phyloP scores from a whole-genome alignment of 1,139 yeast genomes.

The Kodamaea plutei region DNA sequence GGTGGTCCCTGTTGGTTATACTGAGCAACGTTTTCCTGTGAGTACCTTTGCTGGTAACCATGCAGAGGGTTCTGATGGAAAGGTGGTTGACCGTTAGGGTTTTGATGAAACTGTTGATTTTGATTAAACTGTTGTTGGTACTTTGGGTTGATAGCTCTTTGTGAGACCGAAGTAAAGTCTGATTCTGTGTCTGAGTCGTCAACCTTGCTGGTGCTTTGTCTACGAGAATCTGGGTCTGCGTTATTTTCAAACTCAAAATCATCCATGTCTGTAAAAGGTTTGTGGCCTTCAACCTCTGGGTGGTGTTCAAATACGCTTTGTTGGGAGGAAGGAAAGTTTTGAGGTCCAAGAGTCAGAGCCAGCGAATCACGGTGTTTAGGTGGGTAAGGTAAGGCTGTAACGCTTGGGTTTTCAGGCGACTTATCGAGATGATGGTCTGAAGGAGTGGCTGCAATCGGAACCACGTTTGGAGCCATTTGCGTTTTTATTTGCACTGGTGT shows the following conservation, averaged over 20 bases:
- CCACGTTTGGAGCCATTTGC: constrained; percentile 30
- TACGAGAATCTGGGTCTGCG: constrained; percentile 11
- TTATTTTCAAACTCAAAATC: constrained; percentile 25
- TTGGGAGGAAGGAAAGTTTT: constrained; percentile 11
- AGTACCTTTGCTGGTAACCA: constrained; percentile 10
- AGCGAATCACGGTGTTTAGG: constrained; percentile 10
- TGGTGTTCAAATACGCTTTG: constrained; percentile 42
- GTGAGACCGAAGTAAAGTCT: constrained; percentile 76
- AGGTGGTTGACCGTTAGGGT: constrained; percentile 7
- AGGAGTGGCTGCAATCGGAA: constrained; percentile 29
- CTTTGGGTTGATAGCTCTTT: constrained; percentile 67
- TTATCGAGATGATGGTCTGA: constrained; percentile 21
- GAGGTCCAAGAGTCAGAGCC: constrained; percentile 6
- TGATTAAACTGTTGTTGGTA: constrained; percentile 23
- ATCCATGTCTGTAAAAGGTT: constrained; percentile 43
- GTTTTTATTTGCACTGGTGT: constrained; percentile 19
- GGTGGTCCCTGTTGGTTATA: constrained; percentile 6
- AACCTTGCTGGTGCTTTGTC: constrained; percentile 3
- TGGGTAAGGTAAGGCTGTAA: constrained; percentile 21
- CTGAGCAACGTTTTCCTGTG: constrained; percentile 4
- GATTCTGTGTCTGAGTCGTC: constrained; percentile 41
- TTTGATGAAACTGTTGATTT: constrained; percentile 6
- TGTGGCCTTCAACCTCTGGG: constrained; percentile 45
- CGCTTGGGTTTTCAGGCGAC: constrained; percentile 13
- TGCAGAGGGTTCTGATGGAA: constrained; percentile 12